Percentiles rank a stretch among this genome's conserved stretches.
These are phyloP conservation scores for Gynochthodes officinalis DNA, from an alignment of 257 asterid genomes.

Conservation along the genomic window DNA sequence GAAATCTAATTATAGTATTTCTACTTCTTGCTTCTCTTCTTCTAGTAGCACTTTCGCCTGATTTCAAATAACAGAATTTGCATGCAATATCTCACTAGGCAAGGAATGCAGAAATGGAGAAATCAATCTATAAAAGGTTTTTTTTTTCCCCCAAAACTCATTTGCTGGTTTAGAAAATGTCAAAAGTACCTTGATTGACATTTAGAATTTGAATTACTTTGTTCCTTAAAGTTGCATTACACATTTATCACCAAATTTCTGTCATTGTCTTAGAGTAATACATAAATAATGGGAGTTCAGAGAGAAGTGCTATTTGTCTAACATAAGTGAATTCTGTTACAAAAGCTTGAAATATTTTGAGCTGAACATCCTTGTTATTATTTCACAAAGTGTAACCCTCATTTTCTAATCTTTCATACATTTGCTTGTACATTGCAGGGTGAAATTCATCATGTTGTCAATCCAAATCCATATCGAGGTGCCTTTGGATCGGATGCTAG, in stretches of 20 bases:
- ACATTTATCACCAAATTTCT: background rate
- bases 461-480: slow-evolving; percentile 94
- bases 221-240: background rate
- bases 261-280: background rate
- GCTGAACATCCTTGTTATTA: background rate
- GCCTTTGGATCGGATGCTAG: slow-evolving; percentile 78
- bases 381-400: background rate
- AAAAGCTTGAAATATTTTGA: background rate
- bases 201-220: background rate
- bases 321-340: background rate
- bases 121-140: background rate
- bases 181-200: background rate
- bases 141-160: background rate
- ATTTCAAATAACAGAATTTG: too few relatives aligned
- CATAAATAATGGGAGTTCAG: background rate
- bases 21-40: background rate
- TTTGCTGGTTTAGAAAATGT: background rate
- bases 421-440: slow-evolving; percentile 49
- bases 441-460: slow-evolving; percentile 87
- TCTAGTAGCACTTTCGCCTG: background rate
- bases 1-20: background rate
- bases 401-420: slow-evolving; percentile 7
- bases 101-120: background rate
- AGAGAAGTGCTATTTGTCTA: background rate
- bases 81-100: background rate